These are phyloP conservation scores for Vitis vinifera DNA, from an alignment of 164 flowering plant genomes.

Conservation along the genomic window ASM3070453v1 NC_081821.1:6030001-6030500, in stretches of 20 bases:
- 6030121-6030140: no score
- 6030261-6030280: background rate
- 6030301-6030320: background rate
- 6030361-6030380: constrained; percentile 48
- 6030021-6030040: background rate
- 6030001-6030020: background rate
- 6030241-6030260: background rate
- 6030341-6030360: background rate
- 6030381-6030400: constrained; percentile 66
- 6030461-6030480: constrained; percentile 87
- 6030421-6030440: constrained; percentile 94
- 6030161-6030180: no score
- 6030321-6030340: background rate
- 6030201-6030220: no score
- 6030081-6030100: background rate
- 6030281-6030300: background rate
- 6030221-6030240: background rate
- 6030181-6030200: no score
- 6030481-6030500: constrained; percentile 86
- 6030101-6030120: no score
- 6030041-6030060: background rate
- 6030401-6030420: constrained; percentile 82
- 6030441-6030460: constrained; percentile 50
- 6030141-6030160: no score
- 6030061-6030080: background rate